These are phyloP conservation scores for Lagenidium sp. DNA, from an alignment of 352 stramenopile genomes.

Conservation along the genomic window DNA sequence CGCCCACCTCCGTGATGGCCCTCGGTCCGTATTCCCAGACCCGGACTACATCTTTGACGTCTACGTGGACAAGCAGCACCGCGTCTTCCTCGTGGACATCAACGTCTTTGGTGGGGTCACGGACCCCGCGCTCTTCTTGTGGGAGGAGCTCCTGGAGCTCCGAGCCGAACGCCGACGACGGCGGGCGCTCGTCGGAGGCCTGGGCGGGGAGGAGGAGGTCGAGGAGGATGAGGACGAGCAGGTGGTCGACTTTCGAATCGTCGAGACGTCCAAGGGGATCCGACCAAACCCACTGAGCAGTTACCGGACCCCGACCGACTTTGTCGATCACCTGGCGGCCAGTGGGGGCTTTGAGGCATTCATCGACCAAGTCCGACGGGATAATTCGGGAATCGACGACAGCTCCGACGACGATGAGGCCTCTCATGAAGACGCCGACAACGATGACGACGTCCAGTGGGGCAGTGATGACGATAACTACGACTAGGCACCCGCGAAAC, in stretches of 20 bases:
- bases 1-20: constrained; percentile 25
- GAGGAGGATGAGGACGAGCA: constrained; percentile 26
- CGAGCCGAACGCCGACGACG: constrained; percentile 12
- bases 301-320: constrained; percentile 79
- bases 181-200: not conserved
- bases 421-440: constrained; percentile 1
- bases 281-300: constrained; percentile 54
- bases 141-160: constrained; percentile 68
- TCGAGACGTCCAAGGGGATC: constrained; percentile 56
- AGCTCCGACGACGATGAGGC: constrained; percentile 18
- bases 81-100: constrained; percentile 92
- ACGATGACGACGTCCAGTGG: constrained; percentile 16
- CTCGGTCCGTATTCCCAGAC: constrained; percentile 40
- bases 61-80: constrained; percentile 91
- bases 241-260: constrained; percentile 69
- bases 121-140: constrained; percentile 91
- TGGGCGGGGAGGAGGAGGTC: constrained; percentile 2
- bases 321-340: constrained; percentile 68
- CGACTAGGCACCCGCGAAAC: constrained; percentile 11
- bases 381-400: constrained; percentile 35
- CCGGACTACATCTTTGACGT: constrained; percentile 90
- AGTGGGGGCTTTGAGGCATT: constrained; percentile 73
- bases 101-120: constrained; percentile 92
- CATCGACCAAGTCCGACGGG: constrained; percentile 72
- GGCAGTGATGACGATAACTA: constrained; percentile 24